Percentiles rank a stretch among this genome's conserved stretches.
These are phyloP conservation scores for Nakazawaea peltata DNA, from an alignment of 805 yeast species.

Conservation along the genomic window DNA sequence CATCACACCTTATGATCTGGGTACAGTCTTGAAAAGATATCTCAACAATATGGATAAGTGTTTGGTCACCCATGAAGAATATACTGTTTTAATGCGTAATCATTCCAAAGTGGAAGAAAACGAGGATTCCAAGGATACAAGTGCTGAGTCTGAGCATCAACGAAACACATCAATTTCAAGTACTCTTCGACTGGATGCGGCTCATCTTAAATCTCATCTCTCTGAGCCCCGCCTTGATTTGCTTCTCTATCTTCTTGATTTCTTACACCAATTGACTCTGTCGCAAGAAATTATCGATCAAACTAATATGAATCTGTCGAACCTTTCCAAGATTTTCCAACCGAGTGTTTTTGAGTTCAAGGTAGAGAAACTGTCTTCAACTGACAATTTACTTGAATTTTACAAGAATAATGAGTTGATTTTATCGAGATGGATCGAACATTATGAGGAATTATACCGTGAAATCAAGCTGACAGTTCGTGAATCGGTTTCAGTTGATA, in stretches of 20 bases:
- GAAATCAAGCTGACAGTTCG: too few species aligned
- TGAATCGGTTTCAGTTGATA: too few species aligned
- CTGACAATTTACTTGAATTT: conserved; percentile 20
- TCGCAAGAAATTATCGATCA: conserved; percentile 15
- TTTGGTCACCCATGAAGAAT: conserved; percentile 15
- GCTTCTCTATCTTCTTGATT: conserved; percentile 20
- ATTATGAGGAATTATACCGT: conserved; percentile 10
- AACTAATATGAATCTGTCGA: conserved; percentile 28
- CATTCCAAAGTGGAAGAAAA: too few species aligned
- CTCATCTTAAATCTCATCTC: too few species aligned
- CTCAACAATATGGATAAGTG: conserved; percentile 22
- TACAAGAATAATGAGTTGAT: conserved; percentile 21
- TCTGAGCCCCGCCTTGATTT: conserved; percentile 19
- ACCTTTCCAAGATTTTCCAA: conserved; percentile 30
- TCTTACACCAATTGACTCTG: conserved; percentile 17
- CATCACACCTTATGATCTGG: conserved; percentile 24
- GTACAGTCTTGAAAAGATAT: conserved; percentile 29
- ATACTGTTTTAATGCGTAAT: too few species aligned
- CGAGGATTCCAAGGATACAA: too few species aligned
- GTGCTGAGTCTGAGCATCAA: too few species aligned
- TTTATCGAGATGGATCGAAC: conserved; percentile 19
- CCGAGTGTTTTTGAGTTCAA: conserved; percentile 26
- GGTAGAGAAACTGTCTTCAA: conserved; percentile 15
- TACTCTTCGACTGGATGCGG: too few species aligned
- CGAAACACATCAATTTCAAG: too few species aligned